Base-by-base conservation (phyloP, 306 rosid genomes). In the Ziziphus jujuba region DNA sequence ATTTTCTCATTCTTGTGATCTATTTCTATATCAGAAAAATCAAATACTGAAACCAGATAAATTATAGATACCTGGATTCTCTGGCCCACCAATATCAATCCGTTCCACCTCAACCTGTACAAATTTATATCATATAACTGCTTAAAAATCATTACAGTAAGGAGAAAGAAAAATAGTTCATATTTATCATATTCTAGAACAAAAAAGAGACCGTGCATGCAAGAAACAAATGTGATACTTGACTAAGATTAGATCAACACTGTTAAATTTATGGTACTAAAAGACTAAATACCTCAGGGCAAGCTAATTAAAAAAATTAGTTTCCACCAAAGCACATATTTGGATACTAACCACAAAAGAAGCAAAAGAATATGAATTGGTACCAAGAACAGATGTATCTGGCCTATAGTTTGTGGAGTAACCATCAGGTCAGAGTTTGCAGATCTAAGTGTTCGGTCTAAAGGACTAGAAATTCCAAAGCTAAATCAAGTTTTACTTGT, bases 51-150 rank as follows among this genome's bases (percentile, higher is more conserved):
- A 62, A 75, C 43, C 63, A 66, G 59, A 51, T 43, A 64, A 77
- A 19, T 28, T 52, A 60, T 45, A 68, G 57, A 20, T 68, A 87
- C 96, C 98, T 55, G 89, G 56, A 81, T 78, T 81, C 73, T 82
- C 96, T 9, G 87, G 81, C 61, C 78, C 80, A 10, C 97, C 98
- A 59, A 86, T 79, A 71, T 90, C 98, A 61, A 90, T 93, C 13
- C 86, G 80, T 31, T 93, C 98, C 81, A 93, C 95, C 82, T 93
- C 97, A 76, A 93, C 88, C 97, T 93, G 86, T 21, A 45, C 40
- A 70, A 52, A 78, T 67, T 44, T 49, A 40, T n/a, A 4, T 31
- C 56, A 76, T 51, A 59, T 34, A 70, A 48, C 54, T 49, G 65
- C 44, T 63, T 28, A 52, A 61, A 63, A 62, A 50, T n/a, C 20